Evolutionary conservation across 2,329 filamentous ascomycete genomes (phyloP).

Genomic region (Trichoderma asperellum): DNA sequence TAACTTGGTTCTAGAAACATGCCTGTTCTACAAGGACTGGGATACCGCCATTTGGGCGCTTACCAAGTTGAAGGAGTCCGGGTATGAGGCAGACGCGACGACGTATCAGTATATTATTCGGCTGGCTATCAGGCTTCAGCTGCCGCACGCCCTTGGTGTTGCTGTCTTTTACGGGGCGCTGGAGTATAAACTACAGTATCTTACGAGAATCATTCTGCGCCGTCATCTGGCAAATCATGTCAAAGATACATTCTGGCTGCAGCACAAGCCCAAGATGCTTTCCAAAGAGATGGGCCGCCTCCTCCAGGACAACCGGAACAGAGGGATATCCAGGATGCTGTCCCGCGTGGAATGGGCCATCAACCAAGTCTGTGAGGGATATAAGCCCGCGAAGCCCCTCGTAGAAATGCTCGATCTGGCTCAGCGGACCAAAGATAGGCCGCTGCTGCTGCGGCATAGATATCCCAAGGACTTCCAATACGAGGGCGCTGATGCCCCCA

Average conservation of each 20-base stretch:
- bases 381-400: conserved; percentile 38
- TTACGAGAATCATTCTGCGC: conserved; percentile 35
- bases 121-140: conserved; percentile 41
- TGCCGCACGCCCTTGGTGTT: conserved; percentile 39
- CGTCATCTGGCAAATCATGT: conserved; percentile 36
- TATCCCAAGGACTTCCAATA: conserved; percentile 14
- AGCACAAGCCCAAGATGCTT: conserved; percentile 38
- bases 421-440: conserved; percentile 37
- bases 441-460: conserved; percentile 34
- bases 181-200: conserved; percentile 37
- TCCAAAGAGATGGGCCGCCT: conserved; percentile 36
- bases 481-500: background rate
- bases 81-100: conserved; percentile 36
- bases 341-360: conserved; percentile 40
- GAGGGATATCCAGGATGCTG: conserved; percentile 29
- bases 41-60: conserved; percentile 41
- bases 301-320: conserved; percentile 1
- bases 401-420: conserved; percentile 36
- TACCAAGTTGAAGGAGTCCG: conserved; percentile 33
- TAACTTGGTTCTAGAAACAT: conserved; percentile 45
- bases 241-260: conserved; percentile 37
- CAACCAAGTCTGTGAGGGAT: conserved; percentile 38
- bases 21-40: conserved; percentile 38
- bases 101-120: conserved; percentile 47
- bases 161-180: conserved; percentile 42